Base-by-base conservation (phyloP, 768 basidiomycete genomes). In the Suillus subalutaceus region DNA sequence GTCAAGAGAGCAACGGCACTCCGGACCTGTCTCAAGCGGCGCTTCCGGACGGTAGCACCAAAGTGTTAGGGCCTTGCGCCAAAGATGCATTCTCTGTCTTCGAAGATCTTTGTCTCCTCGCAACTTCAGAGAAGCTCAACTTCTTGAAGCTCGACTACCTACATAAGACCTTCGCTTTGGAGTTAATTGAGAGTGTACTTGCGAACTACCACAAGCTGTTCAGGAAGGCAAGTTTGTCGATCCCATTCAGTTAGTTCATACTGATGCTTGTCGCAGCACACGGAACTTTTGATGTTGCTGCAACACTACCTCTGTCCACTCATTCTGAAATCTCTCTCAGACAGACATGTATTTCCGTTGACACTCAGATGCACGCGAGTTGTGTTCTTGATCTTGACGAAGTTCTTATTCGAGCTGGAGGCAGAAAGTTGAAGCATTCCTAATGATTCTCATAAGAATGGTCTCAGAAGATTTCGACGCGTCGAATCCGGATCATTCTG, bases 101-200 rank as follows among this genome's bases (percentile, higher is more conserved):
- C 61, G 91, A 97, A 73, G 97, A 99, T 72, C 79, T 99, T 1
- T 98, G 97, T 74, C 79, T 98, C 1, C 85, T 99, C 2, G 92
- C 93, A 63, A 89, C 93, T 71, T 85, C 88, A 4, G 90, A 95
- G 74, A 89, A 86, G 63, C 92, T 95, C 3, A 82, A 84, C 62
- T 93, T 97, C 72, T 82, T 97, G 66, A 89, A 90, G 69, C 85
- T 98, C 55, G 89, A 92, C 23, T 87, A 84, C 61, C 80, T 99
- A 56, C 92, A 92, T 72, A 91, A 95, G 77, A 98, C 97, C 0
- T 99, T 98, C 70, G 94, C 96, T 0, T 79, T 99, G 20, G 97
- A 99, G 77, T 80, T 99, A 63, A 94, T 99, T 44, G 97, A 99
- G 80, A 97, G 96, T 72, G 93, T 98, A 2, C 80, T 99, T 60